Evolutionary conservation across 805 yeast species (phyloP).

Genomic region (Candida nemodendra): DNA sequence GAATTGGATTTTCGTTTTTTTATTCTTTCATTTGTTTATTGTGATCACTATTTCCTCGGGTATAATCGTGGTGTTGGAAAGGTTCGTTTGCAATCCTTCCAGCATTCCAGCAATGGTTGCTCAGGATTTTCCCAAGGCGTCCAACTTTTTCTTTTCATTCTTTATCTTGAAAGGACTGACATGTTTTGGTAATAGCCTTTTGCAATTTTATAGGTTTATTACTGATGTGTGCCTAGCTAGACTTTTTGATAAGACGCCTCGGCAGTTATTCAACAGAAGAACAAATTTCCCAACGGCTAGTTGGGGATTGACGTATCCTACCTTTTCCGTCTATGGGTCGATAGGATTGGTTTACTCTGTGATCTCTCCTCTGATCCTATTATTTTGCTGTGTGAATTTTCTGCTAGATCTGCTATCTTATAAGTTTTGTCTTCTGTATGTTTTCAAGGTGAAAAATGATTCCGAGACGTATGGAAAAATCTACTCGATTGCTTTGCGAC

Average conservation of each 20-base stretch:
- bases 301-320: constrained; percentile 82
- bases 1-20: constrained; percentile 71
- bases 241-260: constrained; percentile 56
- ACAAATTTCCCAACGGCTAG: constrained; percentile 45
- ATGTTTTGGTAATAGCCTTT: constrained; percentile 67
- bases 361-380: constrained; percentile 72
- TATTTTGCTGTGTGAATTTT: constrained; percentile 59
- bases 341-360: constrained; percentile 78
- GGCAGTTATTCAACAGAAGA: constrained; percentile 48
- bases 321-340: constrained; percentile 71
- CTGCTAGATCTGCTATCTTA: constrained; percentile 58
- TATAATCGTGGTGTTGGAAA: constrained; percentile 58
- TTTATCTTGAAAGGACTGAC: constrained; percentile 72
- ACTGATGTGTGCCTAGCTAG: constrained; percentile 36
- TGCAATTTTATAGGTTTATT: constrained; percentile 56
- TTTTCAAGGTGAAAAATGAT: constrained; percentile 48
- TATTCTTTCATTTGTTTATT: constrained; percentile 78
- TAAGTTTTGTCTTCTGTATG: constrained; percentile 64
- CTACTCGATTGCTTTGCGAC: constrained; percentile 74
- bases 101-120: constrained; percentile 73
- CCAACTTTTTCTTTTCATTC: constrained; percentile 82
- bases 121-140: constrained; percentile 76
- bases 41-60: constrained; percentile 87
- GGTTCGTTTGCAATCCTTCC: constrained; percentile 65
- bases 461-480: constrained; percentile 69